Base-by-base conservation (phyloP, 2,329 filamentous ascomycete species). In the Corinectria fuckeliana region DNA sequence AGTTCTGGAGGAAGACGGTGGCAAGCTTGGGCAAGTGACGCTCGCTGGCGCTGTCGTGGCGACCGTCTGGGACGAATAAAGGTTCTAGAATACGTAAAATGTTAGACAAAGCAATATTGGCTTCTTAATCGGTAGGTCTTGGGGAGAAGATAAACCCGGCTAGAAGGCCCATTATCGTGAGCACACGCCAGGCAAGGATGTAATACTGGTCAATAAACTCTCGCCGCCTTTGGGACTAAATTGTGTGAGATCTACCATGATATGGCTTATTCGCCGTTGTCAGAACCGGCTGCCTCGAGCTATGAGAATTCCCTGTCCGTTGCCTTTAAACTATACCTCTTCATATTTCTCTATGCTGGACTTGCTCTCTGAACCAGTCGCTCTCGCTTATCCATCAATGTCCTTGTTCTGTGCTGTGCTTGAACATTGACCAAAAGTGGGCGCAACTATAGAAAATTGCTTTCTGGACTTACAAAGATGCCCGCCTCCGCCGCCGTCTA, bases 401-500 rank as follows among this genome's bases (percentile, higher is more conserved):
- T n/a, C n/a, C n/a, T n/a, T n/a, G n/a, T n/a, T n/a, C n/a, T n/a
- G n/a, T n/a, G n/a, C n/a, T n/a, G 39, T 1, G 21, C 25, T n/a
- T n/a, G 21, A 42, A 4, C 39, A n/a, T 9, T 2, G n/a, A 14
- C 2, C 13, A 3, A 23, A 13, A 10, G n/a, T 3, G 6, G 36
- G 14, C 36, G 9, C 3, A 25, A 14, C 1, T 5, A 42, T 21
- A 9, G 21, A 9, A 20, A n/a, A n/a, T 3, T 13, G 16, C 9
- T 14, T 4, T 5, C 14, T 16, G 4, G 1, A 51, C 50, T 52
- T 76, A 90, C 88, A 82, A 96, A 97, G 93, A 97, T 97, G 70
- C 92, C 92, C 2, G 92, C 91, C 60, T 82, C 83, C 1, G 92
- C 91, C 1, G 89, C 82, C 18, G 80, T 84, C 91, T 91, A 96